Evolutionary conservation across 768 basidiomycete genomes (phyloP).

Genomic region (Termitomyces sp.): DNA sequence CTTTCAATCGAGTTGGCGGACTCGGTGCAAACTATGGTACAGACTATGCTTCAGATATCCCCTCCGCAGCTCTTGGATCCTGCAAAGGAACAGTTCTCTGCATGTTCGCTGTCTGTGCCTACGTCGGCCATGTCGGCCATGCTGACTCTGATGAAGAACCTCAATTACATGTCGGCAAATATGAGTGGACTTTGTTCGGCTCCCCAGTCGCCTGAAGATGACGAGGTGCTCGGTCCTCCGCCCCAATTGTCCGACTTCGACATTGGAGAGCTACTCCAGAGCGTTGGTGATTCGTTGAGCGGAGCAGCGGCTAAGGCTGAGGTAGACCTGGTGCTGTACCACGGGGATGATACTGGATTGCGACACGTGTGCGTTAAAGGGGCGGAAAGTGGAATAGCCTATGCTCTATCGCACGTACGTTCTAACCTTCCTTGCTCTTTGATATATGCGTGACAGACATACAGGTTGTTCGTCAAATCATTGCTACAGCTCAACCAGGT

Average conservation of each 20-base stretch:
- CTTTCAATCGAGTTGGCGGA: constrained; percentile 88
- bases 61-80: constrained; percentile 88
- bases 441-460: constrained; percentile 10
- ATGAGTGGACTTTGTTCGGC: constrained; percentile 50
- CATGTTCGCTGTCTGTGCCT: constrained; percentile 84
- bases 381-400: constrained; percentile 81
- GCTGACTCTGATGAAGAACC: constrained; percentile 88
- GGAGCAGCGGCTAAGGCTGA: constrained; percentile 78
- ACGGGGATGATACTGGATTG: constrained; percentile 77
- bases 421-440: constrained; percentile 6
- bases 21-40: constrained; percentile 84
- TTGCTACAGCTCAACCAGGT: constrained; percentile 62
- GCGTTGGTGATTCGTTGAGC: constrained; percentile 82
- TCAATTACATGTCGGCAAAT: constrained; percentile 92
- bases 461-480: constrained; percentile 82
- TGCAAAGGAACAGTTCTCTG: constrained; percentile 91
- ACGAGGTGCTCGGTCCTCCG: constrained; percentile 1
- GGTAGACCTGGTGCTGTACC: constrained; percentile 90
- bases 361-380: constrained; percentile 84
- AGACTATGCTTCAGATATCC: constrained; percentile 87
- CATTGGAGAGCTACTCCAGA: constrained; percentile 87
- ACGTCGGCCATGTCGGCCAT: constrained; percentile 85
- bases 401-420: constrained; percentile 82
- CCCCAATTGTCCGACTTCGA: constrained; percentile 69
- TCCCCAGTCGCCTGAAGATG: neutral